Evolutionary conservation across 2,329 filamentous ascomycete genomes (phyloP), one percentile per base, ranked within the genome.

Genomic region (Diaporthe ilicicola): DNA sequence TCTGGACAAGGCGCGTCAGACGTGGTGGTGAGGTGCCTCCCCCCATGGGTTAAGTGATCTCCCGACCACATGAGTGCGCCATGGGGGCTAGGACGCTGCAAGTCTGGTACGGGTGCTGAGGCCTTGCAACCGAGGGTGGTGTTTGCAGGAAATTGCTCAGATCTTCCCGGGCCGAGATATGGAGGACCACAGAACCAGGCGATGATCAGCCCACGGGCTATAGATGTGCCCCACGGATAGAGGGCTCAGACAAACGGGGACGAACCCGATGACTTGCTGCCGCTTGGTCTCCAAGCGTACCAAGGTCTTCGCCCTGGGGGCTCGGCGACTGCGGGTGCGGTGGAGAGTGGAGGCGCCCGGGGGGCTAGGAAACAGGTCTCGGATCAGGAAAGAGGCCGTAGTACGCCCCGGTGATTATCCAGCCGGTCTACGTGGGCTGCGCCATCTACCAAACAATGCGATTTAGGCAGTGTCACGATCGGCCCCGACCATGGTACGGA

Each of bases 101-200:
- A 50, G 8, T 64, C 44, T 50, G 59, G 59, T 50, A 64, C 59
- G 29, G 59, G 44, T 50, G 59, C 27, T 64, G 34, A 37, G 9
- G 37, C 37, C 37, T 39, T 15, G 37, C 37, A 64, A 64, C 59
- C 59, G 44, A 64, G 4, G 59, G 42, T 64, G 27, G 13, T 64
- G 59, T 42, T 64, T 64, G 59, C 59, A 50, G 37, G 44, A 64
- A 64, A 64, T 50, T 64, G 44, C 59, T 50, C 59, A 64, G 59
- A 64, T 64, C 59, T 19, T 64, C 59, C 59, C 59, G 59, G 50
- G 59, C 59, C 59, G 44, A 64, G 59, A 64, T 64, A 44, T 50
- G 44, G 29, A 64, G 59, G 59, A 50, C 59, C 44, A 50, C 42
- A 37, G 44, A 50, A 34, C 59, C 59, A 50, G 44, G 44, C 59